These are phyloP conservation scores for Alloteropsis angusta DNA, from an alignment of 202 grass and related monocot genomes.

Conservation along the genomic window DNA sequence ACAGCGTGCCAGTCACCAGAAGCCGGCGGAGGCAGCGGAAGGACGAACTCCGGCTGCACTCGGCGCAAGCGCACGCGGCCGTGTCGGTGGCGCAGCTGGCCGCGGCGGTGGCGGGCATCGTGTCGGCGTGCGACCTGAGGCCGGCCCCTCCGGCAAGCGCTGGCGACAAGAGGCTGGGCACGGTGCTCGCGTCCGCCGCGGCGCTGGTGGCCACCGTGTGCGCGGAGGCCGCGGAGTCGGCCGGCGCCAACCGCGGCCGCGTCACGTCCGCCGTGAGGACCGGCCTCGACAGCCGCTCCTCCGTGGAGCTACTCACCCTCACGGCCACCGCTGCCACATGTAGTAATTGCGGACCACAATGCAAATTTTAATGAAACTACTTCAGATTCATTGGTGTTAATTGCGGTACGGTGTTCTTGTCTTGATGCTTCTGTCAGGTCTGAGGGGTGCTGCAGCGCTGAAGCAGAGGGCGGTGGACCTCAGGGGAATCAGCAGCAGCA, in stretches of 20 bases:
- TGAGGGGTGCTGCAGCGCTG: conserved; percentile 64
- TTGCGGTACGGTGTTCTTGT: background rate
- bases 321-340: conserved; percentile 77
- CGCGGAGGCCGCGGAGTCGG: conserved; percentile 57
- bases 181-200: conserved; percentile 58
- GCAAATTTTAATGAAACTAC: background rate
- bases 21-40: conserved; percentile 33
- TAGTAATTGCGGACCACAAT: background rate
- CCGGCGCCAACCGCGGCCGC: conserved; percentile 35
- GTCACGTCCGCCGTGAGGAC: conserved; percentile 46
- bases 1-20: conserved; percentile 33
- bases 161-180: conserved; percentile 27
- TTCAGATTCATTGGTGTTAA: background rate
- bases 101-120: conserved; percentile 54
- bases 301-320: conserved; percentile 55
- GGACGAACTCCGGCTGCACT: conserved; percentile 57
- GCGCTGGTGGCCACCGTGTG: conserved; percentile 84
- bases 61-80: conserved; percentile 65
- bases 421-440: conserved; percentile 24
- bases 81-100: conserved; percentile 79
- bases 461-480: conserved; percentile 47
- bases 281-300: conserved; percentile 50
- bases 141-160: background rate
- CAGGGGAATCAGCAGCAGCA: conserved; percentile 11
- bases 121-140: conserved; percentile 37